These are phyloP conservation scores for Penicillium cosmopolitanum DNA, from an alignment of 495 filamentous ascomycete genomes.

Conservation along the genomic window DNA sequence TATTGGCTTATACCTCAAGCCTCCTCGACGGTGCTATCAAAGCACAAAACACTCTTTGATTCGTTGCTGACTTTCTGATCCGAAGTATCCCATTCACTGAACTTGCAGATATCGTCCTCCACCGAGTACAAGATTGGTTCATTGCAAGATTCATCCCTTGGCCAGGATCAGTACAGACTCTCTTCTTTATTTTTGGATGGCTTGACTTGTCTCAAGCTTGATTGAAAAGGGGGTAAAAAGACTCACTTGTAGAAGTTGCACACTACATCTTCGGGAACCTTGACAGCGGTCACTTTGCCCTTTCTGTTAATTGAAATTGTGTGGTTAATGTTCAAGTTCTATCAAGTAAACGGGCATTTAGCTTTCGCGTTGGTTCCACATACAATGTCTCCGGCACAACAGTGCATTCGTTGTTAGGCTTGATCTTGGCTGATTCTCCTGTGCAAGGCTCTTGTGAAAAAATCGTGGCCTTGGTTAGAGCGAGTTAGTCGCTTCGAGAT, in stretches of 20 bases:
- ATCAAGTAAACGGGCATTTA: no score
- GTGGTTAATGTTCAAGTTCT: neutral
- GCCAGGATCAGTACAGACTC: neutral
- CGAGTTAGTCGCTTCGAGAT: neutral
- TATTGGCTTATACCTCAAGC: neutral
- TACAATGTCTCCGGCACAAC: neutral
- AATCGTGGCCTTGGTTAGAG: neutral
- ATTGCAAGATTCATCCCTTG: neutral
- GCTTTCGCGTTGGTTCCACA: neutral
- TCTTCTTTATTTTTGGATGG: neutral
- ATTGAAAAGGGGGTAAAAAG: neutral
- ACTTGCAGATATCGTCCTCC: conserved; percentile 1
- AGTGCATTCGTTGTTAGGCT: conserved; percentile 3
- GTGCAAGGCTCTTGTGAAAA: conserved; percentile 6
- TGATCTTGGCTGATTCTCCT: neutral
- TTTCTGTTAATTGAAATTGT: neutral
- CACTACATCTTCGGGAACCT: neutral
- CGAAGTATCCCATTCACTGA: neutral
- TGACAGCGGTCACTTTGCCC: conserved; percentile 1
- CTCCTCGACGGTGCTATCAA: neutral
- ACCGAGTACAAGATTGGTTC: conserved; percentile 1
- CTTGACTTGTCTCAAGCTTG: neutral
- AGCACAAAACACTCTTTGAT: neutral
- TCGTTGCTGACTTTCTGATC: neutral
- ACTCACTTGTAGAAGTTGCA: conserved; percentile 7